Conservation (phyloP, 2,329 filamentous ascomycete species). For the Stagonosporopsis vannaccii region DNA sequence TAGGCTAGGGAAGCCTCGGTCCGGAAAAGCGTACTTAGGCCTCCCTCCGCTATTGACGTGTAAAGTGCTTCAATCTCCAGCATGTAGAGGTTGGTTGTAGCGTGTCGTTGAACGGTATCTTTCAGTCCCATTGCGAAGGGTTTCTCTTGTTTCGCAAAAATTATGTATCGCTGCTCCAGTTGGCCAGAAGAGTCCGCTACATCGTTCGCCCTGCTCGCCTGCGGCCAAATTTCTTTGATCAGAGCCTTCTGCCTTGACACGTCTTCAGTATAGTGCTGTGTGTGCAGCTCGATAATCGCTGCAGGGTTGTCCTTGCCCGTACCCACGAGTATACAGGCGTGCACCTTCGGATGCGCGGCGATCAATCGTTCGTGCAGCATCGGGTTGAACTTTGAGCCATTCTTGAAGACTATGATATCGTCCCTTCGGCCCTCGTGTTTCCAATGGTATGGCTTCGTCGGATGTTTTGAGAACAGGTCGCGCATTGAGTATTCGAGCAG, state of each 20-base stretch:
- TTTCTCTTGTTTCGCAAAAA: slow-evolving; percentile 53
- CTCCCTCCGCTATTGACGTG: slow-evolving; percentile 16
- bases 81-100: slow-evolving; percentile 52
- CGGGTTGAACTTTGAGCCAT: slow-evolving; percentile 33
- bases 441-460: slow-evolving; percentile 38
- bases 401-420: slow-evolving; percentile 31
- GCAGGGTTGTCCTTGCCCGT: slow-evolving; percentile 39
- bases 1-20: slow-evolving; percentile 7
- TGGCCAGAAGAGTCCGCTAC: slow-evolving; percentile 52
- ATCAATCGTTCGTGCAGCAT: slow-evolving; percentile 34
- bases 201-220: slow-evolving; percentile 55
- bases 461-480: slow-evolving; percentile 35
- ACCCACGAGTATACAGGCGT: slow-evolving; percentile 44
- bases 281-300: slow-evolving; percentile 40
- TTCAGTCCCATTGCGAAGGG: slow-evolving; percentile 58
- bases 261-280: slow-evolving; percentile 29
- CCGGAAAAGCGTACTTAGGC: slow-evolving; percentile 17
- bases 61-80: slow-evolving; percentile 60
- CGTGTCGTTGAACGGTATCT: slow-evolving; percentile 53
- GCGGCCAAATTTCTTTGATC: slow-evolving; percentile 53
- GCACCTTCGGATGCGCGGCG: slow-evolving; percentile 37
- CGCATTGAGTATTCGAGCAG: slow-evolving; percentile 31
- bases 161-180: slow-evolving; percentile 54
- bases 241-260: slow-evolving; percentile 36
- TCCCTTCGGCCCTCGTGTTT: slow-evolving; percentile 33